A percentile compares a stretch with the other conserved stretches of the same genome.
Evolutionary conservation across 1,284 basidiomycete genomes (phyloP).

Genomic region (Irpex rosettiformis): DNA sequence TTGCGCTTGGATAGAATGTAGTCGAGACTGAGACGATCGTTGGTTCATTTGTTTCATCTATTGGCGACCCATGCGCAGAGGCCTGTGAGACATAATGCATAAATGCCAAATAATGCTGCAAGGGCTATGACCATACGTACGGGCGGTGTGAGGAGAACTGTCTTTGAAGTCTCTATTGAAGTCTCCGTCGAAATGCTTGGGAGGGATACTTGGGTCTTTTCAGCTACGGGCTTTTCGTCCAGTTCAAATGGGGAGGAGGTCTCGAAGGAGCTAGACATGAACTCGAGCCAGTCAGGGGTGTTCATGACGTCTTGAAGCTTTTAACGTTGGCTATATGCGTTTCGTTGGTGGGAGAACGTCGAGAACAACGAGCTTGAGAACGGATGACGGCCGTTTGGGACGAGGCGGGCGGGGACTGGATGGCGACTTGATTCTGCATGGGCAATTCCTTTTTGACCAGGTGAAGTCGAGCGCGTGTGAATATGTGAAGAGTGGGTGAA

Average conservation of each 20-base stretch:
- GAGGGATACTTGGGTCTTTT: slow-evolving; percentile 17
- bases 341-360: neutral
- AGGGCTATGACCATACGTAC: slow-evolving; percentile 34
- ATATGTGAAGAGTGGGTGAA: neutral
- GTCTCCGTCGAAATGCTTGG: slow-evolving; percentile 7
- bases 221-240: slow-evolving; percentile 32
- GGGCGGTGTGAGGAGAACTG: slow-evolving; percentile 65
- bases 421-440: neutral
- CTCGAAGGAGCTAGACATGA: slow-evolving; percentile 44
- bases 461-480: neutral
- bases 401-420: neutral
- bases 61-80: slow-evolving; percentile 31
- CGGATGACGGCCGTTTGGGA: neutral
- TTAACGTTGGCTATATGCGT: neutral
- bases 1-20: slow-evolving; percentile 69
- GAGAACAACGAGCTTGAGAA: neutral
- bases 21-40: slow-evolving; percentile 72
- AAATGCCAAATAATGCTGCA: neutral
- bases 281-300: slow-evolving; percentile 58
- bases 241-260: neutral
- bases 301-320: slow-evolving; percentile 32
- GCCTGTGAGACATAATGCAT: slow-evolving; percentile 17
- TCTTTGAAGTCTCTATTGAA: slow-evolving; percentile 10
- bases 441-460: neutral
- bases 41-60: slow-evolving; percentile 31